Base-by-base conservation (phyloP, 1,139 yeast species). In the Blastobotrys proliferans region DNA sequence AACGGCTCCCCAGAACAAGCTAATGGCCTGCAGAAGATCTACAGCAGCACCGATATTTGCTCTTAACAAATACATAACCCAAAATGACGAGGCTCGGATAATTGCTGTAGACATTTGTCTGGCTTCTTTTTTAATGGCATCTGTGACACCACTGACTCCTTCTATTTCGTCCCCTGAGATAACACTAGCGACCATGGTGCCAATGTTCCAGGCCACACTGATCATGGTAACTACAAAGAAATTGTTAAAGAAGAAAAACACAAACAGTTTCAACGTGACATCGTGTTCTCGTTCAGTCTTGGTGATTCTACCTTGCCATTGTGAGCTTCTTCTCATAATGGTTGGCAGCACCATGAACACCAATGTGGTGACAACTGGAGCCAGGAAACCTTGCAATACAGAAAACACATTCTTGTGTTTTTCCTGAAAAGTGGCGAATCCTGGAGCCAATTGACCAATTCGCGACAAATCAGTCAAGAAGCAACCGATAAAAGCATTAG, bases 401-500 rank as follows among this genome's bases (percentile, higher is more conserved):
- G 70, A 63, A 45, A 65, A 63, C 2, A 61, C 47, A 1, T 53
- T 53, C 1, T 58, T 57, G 44, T 63, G 53, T 3, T 44, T 31
- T n/a, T 53, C 48, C 56, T 64, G 54, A 28, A 59, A 64, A 0
- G 33, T 36, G 17, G 56, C 53, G 40, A 67, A 68, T 4, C 55
- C 54, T 3, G 60, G 58, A 68, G 69, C 67, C 3, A 66, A 51
- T 8, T 54, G 55, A 1, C 68, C 72, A 20, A 68, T 54, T 27
- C 67, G 53, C 30, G 62, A 61, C 46, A 65, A 45, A 45, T 66
- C 66, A 6, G 68, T 57, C 20, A 66, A 33, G 41, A 68, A 68
- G 33, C 70, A 66, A 14, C 72, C 70, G 38, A 68, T 62, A 41
- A 68, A 63, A 1, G 72, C 71, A 45, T 64, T 66, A 2, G 72